Evolutionary conservation across 257 asterid species (phyloP).

Genomic region (Gentiana macrophylla): DNA sequence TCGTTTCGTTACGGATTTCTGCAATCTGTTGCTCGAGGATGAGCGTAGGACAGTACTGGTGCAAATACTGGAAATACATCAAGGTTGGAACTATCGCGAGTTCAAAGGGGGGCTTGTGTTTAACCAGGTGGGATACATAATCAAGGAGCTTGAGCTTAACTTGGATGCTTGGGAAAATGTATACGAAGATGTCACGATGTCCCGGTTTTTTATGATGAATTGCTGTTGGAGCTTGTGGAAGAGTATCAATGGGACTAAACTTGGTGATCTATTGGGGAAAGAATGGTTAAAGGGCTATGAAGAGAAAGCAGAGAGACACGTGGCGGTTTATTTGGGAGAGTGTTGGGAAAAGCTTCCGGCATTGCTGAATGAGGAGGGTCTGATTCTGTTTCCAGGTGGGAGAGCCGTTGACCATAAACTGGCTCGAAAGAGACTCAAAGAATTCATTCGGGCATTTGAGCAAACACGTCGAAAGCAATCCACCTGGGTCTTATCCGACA

Average conservation of each 20-base stretch:
- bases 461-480: slow-evolving; percentile 47
- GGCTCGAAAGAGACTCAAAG: slow-evolving; percentile 37
- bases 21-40: slow-evolving; percentile 56
- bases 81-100: slow-evolving; percentile 38
- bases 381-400: slow-evolving; percentile 64
- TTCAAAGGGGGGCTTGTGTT: slow-evolving; percentile 27
- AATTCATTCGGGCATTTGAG: slow-evolving; percentile 54
- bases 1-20: slow-evolving; percentile 49
- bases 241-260: slow-evolving; percentile 43
- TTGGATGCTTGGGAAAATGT: slow-evolving; percentile 52
- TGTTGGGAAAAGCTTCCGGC: slow-evolving; percentile 63
- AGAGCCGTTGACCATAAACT: slow-evolving; percentile 58
- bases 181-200: slow-evolving; percentile 36
- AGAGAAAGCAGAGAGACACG: slow-evolving; percentile 37
- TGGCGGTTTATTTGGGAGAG: slow-evolving; percentile 42
- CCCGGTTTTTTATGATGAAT: slow-evolving; percentile 61
- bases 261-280: slow-evolving; percentile 62
- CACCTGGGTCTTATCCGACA: slow-evolving; percentile 47
- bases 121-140: slow-evolving; percentile 39
- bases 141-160: slow-evolving; percentile 47
- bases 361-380: slow-evolving; percentile 43
- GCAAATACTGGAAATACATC: slow-evolving; percentile 58
- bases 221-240: slow-evolving; percentile 46
- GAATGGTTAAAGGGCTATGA: slow-evolving; percentile 49
- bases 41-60: slow-evolving; percentile 40